Evolutionary conservation across 2,329 filamentous ascomycete species (phyloP).

Genomic region (Trichoderma sp.): DNA sequence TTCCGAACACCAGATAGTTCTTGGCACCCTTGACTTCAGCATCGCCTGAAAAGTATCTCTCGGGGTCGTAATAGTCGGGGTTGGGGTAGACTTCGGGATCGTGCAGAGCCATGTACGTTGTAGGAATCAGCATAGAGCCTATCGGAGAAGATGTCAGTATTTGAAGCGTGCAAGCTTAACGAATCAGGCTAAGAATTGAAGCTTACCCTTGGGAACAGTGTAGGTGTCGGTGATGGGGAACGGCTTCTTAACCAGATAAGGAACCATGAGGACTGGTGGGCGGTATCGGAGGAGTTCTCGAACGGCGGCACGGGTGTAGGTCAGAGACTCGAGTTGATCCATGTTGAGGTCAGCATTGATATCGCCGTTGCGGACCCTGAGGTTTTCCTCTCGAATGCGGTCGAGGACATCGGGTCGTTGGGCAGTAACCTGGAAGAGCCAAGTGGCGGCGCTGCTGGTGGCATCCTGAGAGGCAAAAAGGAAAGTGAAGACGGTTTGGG

Average conservation of each 20-base stretch:
- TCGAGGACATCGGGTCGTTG: conserved; percentile 92
- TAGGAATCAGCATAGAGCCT: conserved; percentile 92
- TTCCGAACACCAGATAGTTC: conserved; percentile 97
- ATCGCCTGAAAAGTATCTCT: conserved; percentile 87
- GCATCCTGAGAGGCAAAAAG: conserved; percentile 97
- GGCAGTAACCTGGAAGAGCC: conserved; percentile 93
- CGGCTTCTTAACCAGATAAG: conserved; percentile 90
- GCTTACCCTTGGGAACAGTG: conserved; percentile 82
- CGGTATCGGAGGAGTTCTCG: conserved; percentile 91
- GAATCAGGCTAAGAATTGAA: not conserved
- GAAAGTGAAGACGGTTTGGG: conserved; percentile 93
- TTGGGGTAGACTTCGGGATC: conserved; percentile 91
- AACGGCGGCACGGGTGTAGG: conserved; percentile 89
- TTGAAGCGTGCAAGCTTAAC: not conserved
- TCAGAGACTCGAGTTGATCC: conserved; percentile 85
- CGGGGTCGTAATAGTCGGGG: conserved; percentile 86
- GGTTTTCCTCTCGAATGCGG: conserved; percentile 89
- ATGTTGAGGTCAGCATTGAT: conserved; percentile 71
- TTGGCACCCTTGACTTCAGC: conserved; percentile 84
- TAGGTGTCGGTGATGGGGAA: conserved; percentile 89
- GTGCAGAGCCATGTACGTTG: conserved; percentile 86
- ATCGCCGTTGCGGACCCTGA: conserved; percentile 75
- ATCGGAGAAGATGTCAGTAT: conserved; percentile 31
- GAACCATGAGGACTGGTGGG: conserved; percentile 95
- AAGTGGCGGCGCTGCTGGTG: conserved; percentile 89